Conservation (phyloP, 441 rosid species). For the Bocquillonia castaneifolia region DNA sequence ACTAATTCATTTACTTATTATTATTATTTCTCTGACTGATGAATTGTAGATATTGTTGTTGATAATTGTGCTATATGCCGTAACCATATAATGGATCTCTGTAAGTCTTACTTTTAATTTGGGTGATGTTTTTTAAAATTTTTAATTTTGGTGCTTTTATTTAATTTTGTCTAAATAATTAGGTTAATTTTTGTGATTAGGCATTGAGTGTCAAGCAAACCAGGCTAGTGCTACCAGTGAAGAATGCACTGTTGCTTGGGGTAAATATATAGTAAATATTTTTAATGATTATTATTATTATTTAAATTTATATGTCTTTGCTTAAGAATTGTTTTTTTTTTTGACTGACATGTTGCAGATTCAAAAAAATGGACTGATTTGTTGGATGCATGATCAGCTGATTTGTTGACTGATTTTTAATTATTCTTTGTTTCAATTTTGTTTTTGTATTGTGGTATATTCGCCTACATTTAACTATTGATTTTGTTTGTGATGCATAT, state of each 20-base stretch:
- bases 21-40: not conserved
- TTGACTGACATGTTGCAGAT: not conserved
- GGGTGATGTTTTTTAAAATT: too few species aligned
- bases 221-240: constrained; percentile 93
- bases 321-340: not conserved
- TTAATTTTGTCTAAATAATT: not conserved
- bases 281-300: too few species aligned
- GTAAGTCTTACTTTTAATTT: constrained; percentile 34
- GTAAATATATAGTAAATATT: constrained; percentile 44
- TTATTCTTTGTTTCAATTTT: too few species aligned
- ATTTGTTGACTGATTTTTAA: too few species aligned
- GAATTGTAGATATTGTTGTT: constrained; percentile 63
- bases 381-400: too few species aligned
- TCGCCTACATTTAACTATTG: too few species aligned
- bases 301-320: not conserved
- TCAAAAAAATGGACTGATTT: not conserved
- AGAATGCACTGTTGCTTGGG: constrained; percentile 98
- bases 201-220: constrained; percentile 92
- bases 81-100: constrained; percentile 89
- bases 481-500: too few species aligned
- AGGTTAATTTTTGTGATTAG: constrained; percentile 30
- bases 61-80: constrained; percentile 90
- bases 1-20: not conserved
- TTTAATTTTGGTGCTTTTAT: not conserved
- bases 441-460: too few species aligned